A percentile compares a stretch with the other conserved stretches of the same genome.
Conservation (phyloP, 495 filamentous ascomycete species). For the Diplogelasinospora grovesii region DNA sequence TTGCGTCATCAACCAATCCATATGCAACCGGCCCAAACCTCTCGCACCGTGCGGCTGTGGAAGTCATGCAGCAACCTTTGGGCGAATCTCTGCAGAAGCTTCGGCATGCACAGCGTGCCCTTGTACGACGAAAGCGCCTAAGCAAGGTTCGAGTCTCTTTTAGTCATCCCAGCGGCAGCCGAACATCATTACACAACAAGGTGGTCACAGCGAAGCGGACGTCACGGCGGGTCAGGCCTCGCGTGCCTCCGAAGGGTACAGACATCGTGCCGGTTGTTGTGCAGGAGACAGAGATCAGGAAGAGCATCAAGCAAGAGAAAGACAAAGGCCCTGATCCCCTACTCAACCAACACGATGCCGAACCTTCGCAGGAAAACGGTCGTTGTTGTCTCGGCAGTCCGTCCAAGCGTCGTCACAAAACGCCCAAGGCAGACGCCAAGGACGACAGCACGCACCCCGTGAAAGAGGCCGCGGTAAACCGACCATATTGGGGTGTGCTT, state of each 20-base stretch:
- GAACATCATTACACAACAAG: conserved; percentile 4
- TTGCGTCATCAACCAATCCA: conserved; percentile 16
- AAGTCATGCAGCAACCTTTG: conserved; percentile 29
- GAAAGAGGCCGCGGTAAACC: neutral
- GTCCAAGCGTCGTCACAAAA: conserved; percentile 5
- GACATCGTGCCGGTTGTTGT: too few relatives aligned
- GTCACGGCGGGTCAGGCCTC: conserved; percentile 4
- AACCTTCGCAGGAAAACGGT: conserved; percentile 5
- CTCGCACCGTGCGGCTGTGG: conserved; percentile 29
- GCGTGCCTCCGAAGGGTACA: too few relatives aligned
- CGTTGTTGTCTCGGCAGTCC: conserved; percentile 17
- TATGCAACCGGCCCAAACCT: conserved; percentile 17
- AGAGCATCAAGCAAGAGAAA: conserved; percentile 3
- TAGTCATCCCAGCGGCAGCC: conserved; percentile 10
- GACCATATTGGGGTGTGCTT: conserved; percentile 12
- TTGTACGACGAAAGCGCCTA: conserved; percentile 12
- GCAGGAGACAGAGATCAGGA: conserved; percentile 2
- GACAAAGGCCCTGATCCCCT: conserved; percentile 6
- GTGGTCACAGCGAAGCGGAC: conserved; percentile 2
- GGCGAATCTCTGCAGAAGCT: conserved; percentile 22
- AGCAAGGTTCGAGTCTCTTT: conserved; percentile 24
- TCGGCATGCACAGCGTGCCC: conserved; percentile 20
- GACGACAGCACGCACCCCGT: neutral
- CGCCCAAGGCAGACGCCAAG: conserved; percentile 1
- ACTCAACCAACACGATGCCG: neutral